phyloP scores from a whole-genome alignment of 1,139 yeast species.

The Diutina sp. region DNA sequence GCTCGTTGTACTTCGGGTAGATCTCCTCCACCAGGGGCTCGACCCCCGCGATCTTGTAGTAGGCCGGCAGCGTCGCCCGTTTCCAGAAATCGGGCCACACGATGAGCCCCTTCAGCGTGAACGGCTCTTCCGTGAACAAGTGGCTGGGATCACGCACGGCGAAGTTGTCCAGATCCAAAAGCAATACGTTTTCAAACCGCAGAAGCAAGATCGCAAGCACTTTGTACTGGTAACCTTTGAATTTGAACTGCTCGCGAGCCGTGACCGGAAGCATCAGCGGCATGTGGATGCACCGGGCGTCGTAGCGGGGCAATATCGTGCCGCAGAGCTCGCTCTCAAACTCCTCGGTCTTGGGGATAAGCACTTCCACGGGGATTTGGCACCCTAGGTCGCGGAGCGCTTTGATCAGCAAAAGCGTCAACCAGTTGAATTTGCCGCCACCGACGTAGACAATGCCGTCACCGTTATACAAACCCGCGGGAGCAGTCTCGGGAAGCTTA shows the following conservation, averaged over 20 bases:
- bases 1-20: neutral
- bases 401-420: constrained; percentile 53
- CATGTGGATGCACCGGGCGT: constrained; percentile 58
- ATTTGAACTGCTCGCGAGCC: constrained; percentile 24
- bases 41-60: constrained; percentile 51
- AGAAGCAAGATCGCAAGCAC: constrained; percentile 64
- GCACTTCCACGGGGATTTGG: constrained; percentile 61
- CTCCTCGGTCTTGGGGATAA: constrained; percentile 58
- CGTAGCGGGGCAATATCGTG: constrained; percentile 46
- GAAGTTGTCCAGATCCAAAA: constrained; percentile 67
- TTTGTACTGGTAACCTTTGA: constrained; percentile 71
- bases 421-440: constrained; percentile 69
- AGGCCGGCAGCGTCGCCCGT: constrained; percentile 57
- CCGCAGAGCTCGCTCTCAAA: constrained; percentile 61
- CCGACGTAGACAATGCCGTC: constrained; percentile 76
- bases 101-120: constrained; percentile 42
- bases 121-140: constrained; percentile 43
- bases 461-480: constrained; percentile 42
- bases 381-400: constrained; percentile 54
- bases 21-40: constrained; percentile 14
- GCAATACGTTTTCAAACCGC: constrained; percentile 63
- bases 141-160: constrained; percentile 47
- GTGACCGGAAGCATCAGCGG: constrained; percentile 31
- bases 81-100: constrained; percentile 83
- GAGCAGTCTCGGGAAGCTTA: constrained; percentile 33